Base-by-base conservation (phyloP, 495 filamentous ascomycete genomes). In the Neurospora pannonica region DNA sequence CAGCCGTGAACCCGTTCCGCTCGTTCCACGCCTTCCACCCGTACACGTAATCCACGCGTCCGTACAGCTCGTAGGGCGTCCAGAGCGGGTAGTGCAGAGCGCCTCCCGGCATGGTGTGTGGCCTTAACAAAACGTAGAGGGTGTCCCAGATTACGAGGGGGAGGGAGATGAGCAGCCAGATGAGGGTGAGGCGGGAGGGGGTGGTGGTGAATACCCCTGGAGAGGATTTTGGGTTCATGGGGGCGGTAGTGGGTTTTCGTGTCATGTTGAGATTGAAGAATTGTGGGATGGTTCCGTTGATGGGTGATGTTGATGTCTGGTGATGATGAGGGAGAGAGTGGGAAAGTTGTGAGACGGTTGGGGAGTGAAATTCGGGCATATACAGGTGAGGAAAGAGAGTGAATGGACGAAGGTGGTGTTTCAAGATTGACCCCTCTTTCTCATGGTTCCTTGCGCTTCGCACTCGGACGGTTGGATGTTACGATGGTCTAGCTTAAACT, bases 61-160 rank as follows among this genome's bases (percentile, higher is more conserved):
- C 91, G 83, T 97, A 97, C 0, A 97, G 88, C 79, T 87, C 90
- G 82, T 97, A 97, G 0, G 93, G 94, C 17, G 83, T 83, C 88
- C 89, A 97, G 70, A 98, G 76, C 7, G 92, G 92, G 76, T 86
- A 89, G 82, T 97, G 93, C 67, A 92, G 82, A 42, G 82, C 81
- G 7, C 94, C 94, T 73, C 93, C 93, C 0, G 91, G 89, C 94
- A 98, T 97, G 69, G 88, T 90, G 82, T 90, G 88, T 38, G 95
- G 95, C 24, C 95, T 93, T 60, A 94, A 83, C 38, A 97, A 82
- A 46, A 97, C 89, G 84, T 97, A 97, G 70, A 85, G 85, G 9
- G 89, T 86, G 84, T 98, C 95, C 94, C 94, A 97, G 62, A 86
- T 75, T n/a, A 95, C 92, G 72, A 95, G 84, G 4, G 94, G 94